Evolutionary conservation across 352 stramenopile genomes (phyloP), one percentile per base, ranked within the genome.

Genomic region (Phytophthora tentaculata): DNA sequence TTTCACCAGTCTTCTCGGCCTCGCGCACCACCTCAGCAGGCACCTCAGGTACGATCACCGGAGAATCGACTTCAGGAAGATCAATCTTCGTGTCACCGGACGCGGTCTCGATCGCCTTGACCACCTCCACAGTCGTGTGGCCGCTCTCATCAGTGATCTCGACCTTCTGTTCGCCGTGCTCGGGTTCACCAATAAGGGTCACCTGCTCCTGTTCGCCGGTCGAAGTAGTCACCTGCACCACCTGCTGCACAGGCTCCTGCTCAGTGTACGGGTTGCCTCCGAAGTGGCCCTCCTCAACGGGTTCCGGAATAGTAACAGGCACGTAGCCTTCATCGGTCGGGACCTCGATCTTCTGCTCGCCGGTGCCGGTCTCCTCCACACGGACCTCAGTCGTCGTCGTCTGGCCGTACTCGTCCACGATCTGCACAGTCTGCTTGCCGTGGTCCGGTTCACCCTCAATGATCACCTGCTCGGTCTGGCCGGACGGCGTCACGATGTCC

Each of bases 381-480:
- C 16, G 41, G 5, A 32, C 61, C 26, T 63, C 22, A 9, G 35
- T 51, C 61, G 3, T 64, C 10, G 6, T 45, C 37, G 43, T 69
- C 24, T 1, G 45, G 37, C 28, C 28, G 28, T 32, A 32, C 28
- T 32, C 4, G 28, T 32, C 28, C 28, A 32, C 28, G 23, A 69
- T 57, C 13, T 69, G 8, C 5, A 69, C 47, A 0, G 35, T 63
- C 44, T 41, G 20, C 23, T 58, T 20, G 45, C 61, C 61, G n/a
- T 69, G 16, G 9, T 69, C 61, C 4, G 47, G 29, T 28, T 67
- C 49, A 2, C 64, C 57, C 1, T 45, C 32, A 17, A 71, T 54
- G 57, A 71, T 62, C 13, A 71, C 64, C 14, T 71, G 56, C 41
- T 71, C 20, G 10, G 47, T 61, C 23, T 67, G 49, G 4, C 64